phyloP scores from a whole-genome alignment of 768 basidiomycete genomes.

The Arthromyces matolae region DNA sequence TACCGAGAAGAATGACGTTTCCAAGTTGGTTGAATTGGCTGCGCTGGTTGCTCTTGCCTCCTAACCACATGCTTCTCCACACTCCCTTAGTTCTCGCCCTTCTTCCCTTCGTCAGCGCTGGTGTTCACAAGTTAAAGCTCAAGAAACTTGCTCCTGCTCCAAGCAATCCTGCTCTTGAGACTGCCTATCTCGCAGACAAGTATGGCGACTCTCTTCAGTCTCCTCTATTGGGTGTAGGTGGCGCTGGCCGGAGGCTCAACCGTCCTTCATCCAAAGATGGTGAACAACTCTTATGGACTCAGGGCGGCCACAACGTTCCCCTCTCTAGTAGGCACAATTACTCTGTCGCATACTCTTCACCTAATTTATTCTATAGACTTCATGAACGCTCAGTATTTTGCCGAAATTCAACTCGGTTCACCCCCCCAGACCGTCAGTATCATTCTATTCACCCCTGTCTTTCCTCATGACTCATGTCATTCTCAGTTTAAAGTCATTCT shows the following conservation, averaged over 20 bases:
- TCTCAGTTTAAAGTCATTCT: conserved; percentile 87
- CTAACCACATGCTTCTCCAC: conserved; percentile 42
- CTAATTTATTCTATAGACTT: conserved; percentile 58
- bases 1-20: conserved; percentile 18
- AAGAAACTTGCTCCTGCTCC: conserved; percentile 72
- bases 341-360: background rate
- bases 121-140: conserved; percentile 83
- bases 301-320: conserved; percentile 86
- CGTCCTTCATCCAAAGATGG: conserved; percentile 36
- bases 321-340: conserved; percentile 66
- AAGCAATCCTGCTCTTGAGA: conserved; percentile 64
- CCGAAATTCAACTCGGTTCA: conserved; percentile 78
- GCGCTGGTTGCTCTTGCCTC: conserved; percentile 16
- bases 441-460: background rate
- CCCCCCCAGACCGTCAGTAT: conserved; percentile 74
- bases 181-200: conserved; percentile 90
- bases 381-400: conserved; percentile 97
- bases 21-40: conserved; percentile 1
- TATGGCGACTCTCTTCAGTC: conserved; percentile 62
- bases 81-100: conserved; percentile 38
- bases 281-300: conserved; percentile 77
- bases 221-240: conserved; percentile 73
- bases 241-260: conserved; percentile 58
- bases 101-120: conserved; percentile 51
- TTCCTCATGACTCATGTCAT: conserved; percentile 1